A percentile compares a stretch with the other conserved stretches of the same genome.
These are phyloP conservation scores for Deinandra increscens DNA, from an alignment of 129 eudicot species.

Conservation along the genomic window DNA sequence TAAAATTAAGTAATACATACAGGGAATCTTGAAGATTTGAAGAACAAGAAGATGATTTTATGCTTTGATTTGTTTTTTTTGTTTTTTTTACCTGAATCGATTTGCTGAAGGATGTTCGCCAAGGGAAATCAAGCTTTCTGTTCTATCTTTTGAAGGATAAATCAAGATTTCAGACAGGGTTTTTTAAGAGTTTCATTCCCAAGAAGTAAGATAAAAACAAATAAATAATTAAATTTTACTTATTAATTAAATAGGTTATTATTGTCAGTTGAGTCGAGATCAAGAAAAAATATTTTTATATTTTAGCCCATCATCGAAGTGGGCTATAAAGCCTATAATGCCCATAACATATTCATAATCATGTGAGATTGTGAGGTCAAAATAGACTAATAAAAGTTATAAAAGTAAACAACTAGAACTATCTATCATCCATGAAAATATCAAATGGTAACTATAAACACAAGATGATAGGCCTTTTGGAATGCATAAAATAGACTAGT, in stretches of 20 bases:
- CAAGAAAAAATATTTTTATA: neutral
- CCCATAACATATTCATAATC: neutral
- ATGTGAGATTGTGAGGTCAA: too few species aligned
- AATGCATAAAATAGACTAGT: too few species aligned
- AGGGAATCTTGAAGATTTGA: conserved; percentile 22
- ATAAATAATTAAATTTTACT: neutral
- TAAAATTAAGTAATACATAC: neutral
- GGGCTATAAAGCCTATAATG: neutral
- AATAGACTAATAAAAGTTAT: too few species aligned
- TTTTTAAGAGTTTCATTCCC: conserved; percentile 22
- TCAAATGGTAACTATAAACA: too few species aligned
- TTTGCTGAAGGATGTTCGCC: conserved; percentile 4
- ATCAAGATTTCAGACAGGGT: conserved; percentile 35
- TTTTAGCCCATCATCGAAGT: conserved; percentile 29
- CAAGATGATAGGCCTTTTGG: too few species aligned
- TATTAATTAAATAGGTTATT: conserved; percentile 7
- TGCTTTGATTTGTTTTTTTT: conserved; percentile 23
- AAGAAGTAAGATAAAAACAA: conserved; percentile 23
- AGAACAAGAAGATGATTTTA: conserved; percentile 5
- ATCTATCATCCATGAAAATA: too few species aligned
- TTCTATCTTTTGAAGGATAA: conserved; percentile 23
- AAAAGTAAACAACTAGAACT: too few species aligned
- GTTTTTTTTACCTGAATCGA: conserved; percentile 29
- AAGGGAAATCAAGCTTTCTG: conserved; percentile 32
- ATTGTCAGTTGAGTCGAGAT: conserved; percentile 17